Base-by-base conservation (phyloP, 2,329 filamentous ascomycete genomes). In the Dothistroma septosporum region DNA sequence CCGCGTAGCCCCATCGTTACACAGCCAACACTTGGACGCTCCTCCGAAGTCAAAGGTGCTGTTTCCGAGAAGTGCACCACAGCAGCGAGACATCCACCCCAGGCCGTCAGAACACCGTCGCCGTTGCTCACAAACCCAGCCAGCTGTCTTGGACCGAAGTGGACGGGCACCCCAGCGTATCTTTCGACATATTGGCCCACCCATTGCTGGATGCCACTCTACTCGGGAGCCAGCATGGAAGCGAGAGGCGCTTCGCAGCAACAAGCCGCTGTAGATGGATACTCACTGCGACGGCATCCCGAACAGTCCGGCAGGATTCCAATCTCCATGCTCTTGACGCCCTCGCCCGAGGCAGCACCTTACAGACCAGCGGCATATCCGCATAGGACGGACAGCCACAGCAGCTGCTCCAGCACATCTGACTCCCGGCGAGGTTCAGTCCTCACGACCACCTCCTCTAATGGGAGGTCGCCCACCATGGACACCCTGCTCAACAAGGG, bases 151-250 rank as follows among this genome's bases (percentile, higher is more conserved):
- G 50, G 50, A 32, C 31, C 28, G 2, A 53, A 53, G 24, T 12
- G 50, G 50, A 21, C 31, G n/a, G 50, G 24, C 2, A 28, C 24
- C 33, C 50, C 16, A 32, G 50, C 24, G 50, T 53, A 35, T 44
- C 8, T 28, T 35, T 28, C 21, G 22, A 35, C 50, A 53, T 28
- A 28, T 33, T n/a, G 22, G 35, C 31, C 50, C 50, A 32, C 50
- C 8, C 31, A 21, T 24, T 31, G 11, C 24, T 16, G 2, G 48
- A 31, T 32, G 31, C 50, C 41, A 44, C 14, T 19, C n/a, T 53
- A n/a, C 35, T 33, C 50, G 50, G 50, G 11, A 28, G 21, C 50
- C 50, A 53, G 50, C 50, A 53, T 53, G 50, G 50, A 53, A 35
- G 50, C 50, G 50, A 53, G 50, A 35, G 19, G 24, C 35, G 50